Percentiles rank a stretch among this genome's conserved stretches.
Evolutionary conservation across 768 basidiomycete species (phyloP).

Genomic region (Lactarius sp.): DNA sequence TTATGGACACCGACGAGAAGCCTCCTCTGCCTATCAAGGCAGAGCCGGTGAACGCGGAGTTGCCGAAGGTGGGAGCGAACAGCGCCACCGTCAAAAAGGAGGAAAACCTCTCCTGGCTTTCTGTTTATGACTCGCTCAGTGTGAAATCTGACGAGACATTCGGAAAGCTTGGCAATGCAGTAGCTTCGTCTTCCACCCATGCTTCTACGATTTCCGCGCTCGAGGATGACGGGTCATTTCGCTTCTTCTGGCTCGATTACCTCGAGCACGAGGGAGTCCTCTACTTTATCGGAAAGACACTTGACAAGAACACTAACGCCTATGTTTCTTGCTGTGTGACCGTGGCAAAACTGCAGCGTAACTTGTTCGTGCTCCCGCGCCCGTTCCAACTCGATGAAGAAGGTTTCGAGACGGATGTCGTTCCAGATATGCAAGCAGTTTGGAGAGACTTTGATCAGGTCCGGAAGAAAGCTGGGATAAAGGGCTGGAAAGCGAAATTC

Average conservation of each 20-base stretch:
- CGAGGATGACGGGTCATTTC: conserved; percentile 78
- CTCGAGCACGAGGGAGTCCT: conserved; percentile 81
- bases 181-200: conserved; percentile 31
- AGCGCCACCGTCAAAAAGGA: conserved; percentile 36
- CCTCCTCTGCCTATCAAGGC: conserved; percentile 36
- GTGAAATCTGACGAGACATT: conserved; percentile 58
- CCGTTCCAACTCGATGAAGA: conserved; percentile 52
- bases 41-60: conserved; percentile 28
- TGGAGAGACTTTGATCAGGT: conserved; percentile 80
- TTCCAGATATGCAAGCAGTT: conserved; percentile 67
- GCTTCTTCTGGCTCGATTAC: conserved; percentile 96
- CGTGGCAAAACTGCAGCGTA: conserved; percentile 81
- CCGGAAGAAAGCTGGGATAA: conserved; percentile 63
- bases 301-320: conserved; percentile 60
- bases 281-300: conserved; percentile 87
- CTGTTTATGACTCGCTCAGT: conserved; percentile 66
- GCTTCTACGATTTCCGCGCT: conserved; percentile 52
- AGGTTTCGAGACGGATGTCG: conserved; percentile 67
- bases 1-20: conserved; percentile 56
- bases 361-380: conserved; percentile 85
- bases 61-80: conserved; percentile 28
- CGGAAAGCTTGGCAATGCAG: conserved; percentile 39
- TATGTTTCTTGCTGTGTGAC: conserved; percentile 88
- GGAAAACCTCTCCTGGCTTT: conserved; percentile 63
- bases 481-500: conserved; percentile 71